A percentile compares a stretch with the other conserved stretches of the same genome.
phyloP scores from a whole-genome alignment of 116 monocot species.

The Papilionanthe hybrid region DNA sequence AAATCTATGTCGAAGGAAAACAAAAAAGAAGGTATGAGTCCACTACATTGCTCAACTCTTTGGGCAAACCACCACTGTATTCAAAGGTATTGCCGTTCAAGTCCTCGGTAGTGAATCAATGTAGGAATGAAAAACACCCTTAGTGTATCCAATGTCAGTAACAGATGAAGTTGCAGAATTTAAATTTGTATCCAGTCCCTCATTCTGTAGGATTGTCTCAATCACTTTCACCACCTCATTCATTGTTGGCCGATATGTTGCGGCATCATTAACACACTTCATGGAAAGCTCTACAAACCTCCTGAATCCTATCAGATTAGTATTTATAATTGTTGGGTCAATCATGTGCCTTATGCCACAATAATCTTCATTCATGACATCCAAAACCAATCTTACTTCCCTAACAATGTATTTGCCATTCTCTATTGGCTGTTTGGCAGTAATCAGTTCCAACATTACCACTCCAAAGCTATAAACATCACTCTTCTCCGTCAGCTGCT shows the following conservation, averaged over 20 bases:
- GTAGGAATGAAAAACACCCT: slow-evolving; percentile 11
- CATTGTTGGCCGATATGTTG: slow-evolving; percentile 20
- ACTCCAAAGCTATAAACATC: slow-evolving; percentile 60
- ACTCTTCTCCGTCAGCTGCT: slow-evolving; percentile 55
- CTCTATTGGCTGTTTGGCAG: slow-evolving; percentile 42
- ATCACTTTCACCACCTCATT: slow-evolving; percentile 27
- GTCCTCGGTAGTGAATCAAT: slow-evolving; percentile 6
- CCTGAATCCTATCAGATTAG: slow-evolving; percentile 21
- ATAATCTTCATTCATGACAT: slow-evolving; percentile 27
- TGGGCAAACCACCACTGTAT: slow-evolving; percentile 16
- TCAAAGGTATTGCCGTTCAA: slow-evolving; percentile 7
- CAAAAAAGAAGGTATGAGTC: not conserved
- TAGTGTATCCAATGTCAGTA: slow-evolving; percentile 17
- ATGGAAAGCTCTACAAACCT: slow-evolving; percentile 25
- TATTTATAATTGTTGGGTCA: slow-evolving; percentile 23
- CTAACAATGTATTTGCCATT: slow-evolving; percentile 49
- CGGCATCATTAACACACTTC: slow-evolving; percentile 21
- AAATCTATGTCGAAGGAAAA: slow-evolving; percentile 2
- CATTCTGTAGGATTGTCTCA: slow-evolving; percentile 17
- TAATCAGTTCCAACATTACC: slow-evolving; percentile 46
- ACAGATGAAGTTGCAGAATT: slow-evolving; percentile 14
- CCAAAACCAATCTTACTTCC: slow-evolving; percentile 32
- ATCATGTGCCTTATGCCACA: slow-evolving; percentile 35
- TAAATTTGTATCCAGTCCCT: slow-evolving; percentile 13
- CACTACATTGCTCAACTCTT: slow-evolving; percentile 16